Evolutionary conservation across 2,329 filamentous ascomycete genomes (phyloP), one percentile per base, ranked within the genome.

Genomic region (Epicoccum nigrum): DNA sequence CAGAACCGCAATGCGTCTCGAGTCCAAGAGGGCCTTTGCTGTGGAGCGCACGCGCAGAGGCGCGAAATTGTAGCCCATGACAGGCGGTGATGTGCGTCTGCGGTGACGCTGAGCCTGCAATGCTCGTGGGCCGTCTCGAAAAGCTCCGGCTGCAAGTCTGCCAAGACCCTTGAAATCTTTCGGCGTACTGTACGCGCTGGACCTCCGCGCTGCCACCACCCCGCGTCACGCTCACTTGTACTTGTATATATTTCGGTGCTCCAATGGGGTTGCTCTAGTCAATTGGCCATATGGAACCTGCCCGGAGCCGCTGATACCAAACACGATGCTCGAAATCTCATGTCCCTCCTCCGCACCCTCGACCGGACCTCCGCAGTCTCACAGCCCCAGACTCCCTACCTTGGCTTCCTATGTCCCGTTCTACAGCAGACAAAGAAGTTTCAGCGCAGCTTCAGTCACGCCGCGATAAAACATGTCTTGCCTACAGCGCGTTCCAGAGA

Each of bases 321-420:
- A 75, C 82, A 85, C 77, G 63, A 86, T 87, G 84, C 79, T 74
- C 77, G 76, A 71, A 76, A 68, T 80, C 81, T 82, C 83, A 87
- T 87, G 85, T 84, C 81, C 82, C 76, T 80, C 76, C 71, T 81
- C 76, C 78, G 78, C 75, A 76, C 76, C 74, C 77, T 80, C 73
- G 76, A 80, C 70, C 77, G 79, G 78, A 74, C 75, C 74, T 75
- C 76, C 70, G 69, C 76, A 69, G 71, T 75, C 72, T 75, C 77
- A 76, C 74, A 68, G 67, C 53, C 59, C 46, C 33, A 57, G 33
- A 60, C 60, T 27, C 65, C 70, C 1, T 42, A 70, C 15, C 62
- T 73, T 46, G 23, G 64, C 2, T 73, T 74, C 39, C 56, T 76
- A 20, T 74, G 58, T 40, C 70, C 73, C 7, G 42, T n/a, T 15